Evolutionary conservation across 176 grass and related monocot genomes (phyloP), one percentile per base, ranked within the genome.

Genomic region (Lolium perenne): DNA sequence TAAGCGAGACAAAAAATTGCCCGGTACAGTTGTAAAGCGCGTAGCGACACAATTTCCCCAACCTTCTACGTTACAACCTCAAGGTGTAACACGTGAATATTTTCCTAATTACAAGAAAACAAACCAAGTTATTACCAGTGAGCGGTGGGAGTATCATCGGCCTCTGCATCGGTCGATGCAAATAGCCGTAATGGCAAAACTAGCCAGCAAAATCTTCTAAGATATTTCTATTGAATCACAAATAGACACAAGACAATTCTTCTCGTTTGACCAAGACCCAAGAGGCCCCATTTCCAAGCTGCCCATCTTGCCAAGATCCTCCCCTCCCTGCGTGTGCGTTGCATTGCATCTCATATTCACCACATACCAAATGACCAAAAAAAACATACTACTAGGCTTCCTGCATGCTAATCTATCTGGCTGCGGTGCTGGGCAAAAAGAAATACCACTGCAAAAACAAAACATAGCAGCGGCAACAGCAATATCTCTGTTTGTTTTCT

Each of bases 391-490:
- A 35, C 4, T 41, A 80, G 60, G n/a, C 29, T 29, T 69, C 7
- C 29, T 82, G 83, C 88, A 86, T 90, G 88, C 71, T 16, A 80
- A 43, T 43, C 41, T 43, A 22, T 25, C 41, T 73, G 69, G 40
- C 83, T 29, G 23, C 23, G 10, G 48, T 49, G 20, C 59, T 29
- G 60, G 60, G 41, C 80, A 53, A 65, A 29, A 1, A 35, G 32
- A 35, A 57, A 6, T 8, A 10, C 9, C 29, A 61, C 20, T 14
- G 5, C 18, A 43, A 7, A 73, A 69, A 22, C 75, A 88, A 29
- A 64, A 45, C 41, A 35, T 58, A 48, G 54, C 71, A 40, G 77
- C 82, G 48, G 32, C 32, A 35, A 35, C 32, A 35, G 48, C 47
- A 26, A 75, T 26, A 25, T 15, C 4, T n/a, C 14, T 0, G 10